Evolutionary conservation across 169 alveolate species (phyloP), one percentile per base, ranked within the genome.

Genomic region (Neospora caninum): DNA sequence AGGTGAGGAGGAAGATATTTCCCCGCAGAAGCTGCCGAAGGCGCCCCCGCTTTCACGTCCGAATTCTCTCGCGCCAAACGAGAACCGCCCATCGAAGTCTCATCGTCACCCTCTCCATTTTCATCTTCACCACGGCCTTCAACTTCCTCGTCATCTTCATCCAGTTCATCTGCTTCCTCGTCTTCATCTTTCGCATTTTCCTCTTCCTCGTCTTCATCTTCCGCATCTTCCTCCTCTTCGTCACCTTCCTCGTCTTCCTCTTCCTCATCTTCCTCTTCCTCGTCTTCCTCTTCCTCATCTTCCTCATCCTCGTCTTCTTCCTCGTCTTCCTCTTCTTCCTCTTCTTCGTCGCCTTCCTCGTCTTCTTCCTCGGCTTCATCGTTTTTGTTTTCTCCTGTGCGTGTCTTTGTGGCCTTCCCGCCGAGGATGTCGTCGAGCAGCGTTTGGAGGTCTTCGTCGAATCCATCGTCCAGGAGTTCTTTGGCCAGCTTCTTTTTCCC

Each of bases 391-490:
- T 7, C 43, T 80, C 20, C 43, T 80, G 9, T 45, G 2, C 36
- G 2, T 36, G 2, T 6, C 9, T 84, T 53, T 38, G 1, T 13
- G 34, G 43, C 34, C 29, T 42, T 39, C 45, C 54, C 89, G 34
- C 69, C 93, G 36, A 87, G 54, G 84, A 87, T 93, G 34, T 45
- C 43, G 88, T 87, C 93, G 64, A 93, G 91, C n/a, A 93, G 64
- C 39, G 80, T 92, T 42, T 93, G 93, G 82, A 93, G 93, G 80
- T 87, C 93, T 13, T 67, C 41, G 70, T 93, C 95, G 53, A 93
- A 93, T 87, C 95, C 95, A 54, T 87, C 93, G 54, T 54, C 82
- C 49, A 43, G 64, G 73, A 93, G 95, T 92, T 93, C 95, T 67
- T 93, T 45, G 45, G 89, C 67, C 20, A 93, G 88, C 53, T 70